Evolutionary conservation across 1,284 basidiomycete genomes (phyloP).

Genomic region (Golubevia sp.): DNA sequence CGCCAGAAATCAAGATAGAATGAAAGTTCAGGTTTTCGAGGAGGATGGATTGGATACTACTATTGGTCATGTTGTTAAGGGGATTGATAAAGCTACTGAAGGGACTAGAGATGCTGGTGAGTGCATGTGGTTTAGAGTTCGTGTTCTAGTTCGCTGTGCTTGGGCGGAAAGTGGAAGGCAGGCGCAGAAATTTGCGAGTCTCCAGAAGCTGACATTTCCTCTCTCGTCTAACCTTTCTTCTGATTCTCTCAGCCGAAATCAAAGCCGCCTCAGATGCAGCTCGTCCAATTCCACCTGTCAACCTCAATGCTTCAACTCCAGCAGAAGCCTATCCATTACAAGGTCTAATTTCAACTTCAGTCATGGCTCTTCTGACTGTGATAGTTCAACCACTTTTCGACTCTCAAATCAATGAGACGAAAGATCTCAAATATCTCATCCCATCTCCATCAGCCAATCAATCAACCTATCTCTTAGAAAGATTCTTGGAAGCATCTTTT

Average conservation of each 20-base stretch:
- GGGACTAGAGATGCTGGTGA: conserved; percentile 3
- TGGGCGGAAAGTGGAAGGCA: not conserved
- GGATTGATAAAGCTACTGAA: conserved; percentile 34
- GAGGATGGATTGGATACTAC: conserved; percentile 38
- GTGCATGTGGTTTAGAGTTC: not conserved
- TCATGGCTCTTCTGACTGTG: conserved; percentile 24
- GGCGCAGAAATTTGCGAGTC: not conserved
- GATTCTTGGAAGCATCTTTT: not conserved
- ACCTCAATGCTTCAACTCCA: conserved; percentile 43
- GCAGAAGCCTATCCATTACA: conserved; percentile 46
- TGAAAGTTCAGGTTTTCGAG: conserved; percentile 53
- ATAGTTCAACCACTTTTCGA: not conserved
- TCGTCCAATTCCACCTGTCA: conserved; percentile 44
- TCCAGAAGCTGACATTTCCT: not conserved
- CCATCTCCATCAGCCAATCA: conserved; percentile 8
- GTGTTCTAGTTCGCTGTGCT: not conserved
- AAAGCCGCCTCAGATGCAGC: conserved; percentile 28
- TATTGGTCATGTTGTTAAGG: conserved; percentile 41
- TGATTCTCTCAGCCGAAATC: conserved; percentile 28
- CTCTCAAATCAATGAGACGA: not conserved
- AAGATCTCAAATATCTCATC: conserved; percentile 11
- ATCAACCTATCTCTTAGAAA: conserved; percentile 20
- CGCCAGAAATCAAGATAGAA: conserved; percentile 49
- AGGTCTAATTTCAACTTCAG: conserved; percentile 31
- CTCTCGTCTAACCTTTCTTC: conserved; percentile 11